Percentiles rank a stretch among this genome's conserved stretches.
Evolutionary conservation across 2,329 filamentous ascomycete genomes (phyloP).

Genomic region (Madurella fahalii): DNA sequence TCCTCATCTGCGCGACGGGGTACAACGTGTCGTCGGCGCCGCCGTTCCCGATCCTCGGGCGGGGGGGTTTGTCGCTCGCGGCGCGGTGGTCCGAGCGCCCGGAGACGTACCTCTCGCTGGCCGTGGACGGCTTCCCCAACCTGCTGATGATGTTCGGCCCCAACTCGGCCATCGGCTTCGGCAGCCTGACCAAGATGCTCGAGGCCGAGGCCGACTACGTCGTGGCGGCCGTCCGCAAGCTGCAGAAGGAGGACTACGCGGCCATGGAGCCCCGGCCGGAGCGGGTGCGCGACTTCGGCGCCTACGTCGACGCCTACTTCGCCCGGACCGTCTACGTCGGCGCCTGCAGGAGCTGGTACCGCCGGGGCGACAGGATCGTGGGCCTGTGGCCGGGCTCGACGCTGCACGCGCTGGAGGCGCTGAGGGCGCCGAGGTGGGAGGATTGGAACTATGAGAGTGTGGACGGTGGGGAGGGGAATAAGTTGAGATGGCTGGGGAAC

Average conservation of each 20-base stretch:
- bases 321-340: conserved; percentile 45
- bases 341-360: conserved; percentile 52
- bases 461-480: conserved; percentile 29
- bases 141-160: conserved; percentile 47
- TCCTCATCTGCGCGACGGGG: conserved; percentile 46
- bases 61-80: conserved; percentile 33
- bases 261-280: conserved; percentile 41
- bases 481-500: conserved; percentile 40
- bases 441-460: conserved; percentile 40
- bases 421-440: conserved; percentile 43
- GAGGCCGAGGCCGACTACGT: conserved; percentile 48
- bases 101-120: conserved; percentile 43
- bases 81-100: conserved; percentile 38
- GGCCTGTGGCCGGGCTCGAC: conserved; percentile 45
- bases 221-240: conserved; percentile 42
- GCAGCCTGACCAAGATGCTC: conserved; percentile 44
- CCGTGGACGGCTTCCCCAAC: conserved; percentile 47
- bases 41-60: conserved; percentile 40
- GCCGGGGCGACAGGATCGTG: conserved; percentile 38
- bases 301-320: conserved; percentile 46
- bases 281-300: conserved; percentile 44
- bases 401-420: conserved; percentile 40
- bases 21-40: conserved; percentile 40
- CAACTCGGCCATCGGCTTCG: conserved; percentile 45
- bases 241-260: conserved; percentile 44